Percentiles rank a stretch among this genome's conserved stretches.
Evolutionary conservation across 345 rosid genomes (phyloP).

Genomic region (Iberis pinnata): DNA sequence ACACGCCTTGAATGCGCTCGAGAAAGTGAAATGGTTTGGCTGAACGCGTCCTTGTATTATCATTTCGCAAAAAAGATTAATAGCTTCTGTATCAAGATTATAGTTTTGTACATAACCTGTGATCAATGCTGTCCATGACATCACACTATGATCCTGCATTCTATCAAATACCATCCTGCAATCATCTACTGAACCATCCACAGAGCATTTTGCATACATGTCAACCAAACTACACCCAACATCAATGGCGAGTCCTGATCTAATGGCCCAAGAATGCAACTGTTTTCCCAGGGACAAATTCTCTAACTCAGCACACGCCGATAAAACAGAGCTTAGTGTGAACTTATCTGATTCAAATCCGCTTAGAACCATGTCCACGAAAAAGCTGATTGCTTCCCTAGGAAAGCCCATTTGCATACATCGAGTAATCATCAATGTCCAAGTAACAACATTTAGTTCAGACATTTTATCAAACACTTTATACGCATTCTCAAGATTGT

Average conservation of each 20-base stretch:
- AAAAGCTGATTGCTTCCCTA: slow-evolving; percentile 41
- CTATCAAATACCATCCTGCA: slow-evolving; percentile 57
- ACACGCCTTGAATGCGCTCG: slow-evolving; percentile 64
- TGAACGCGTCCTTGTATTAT: slow-evolving; percentile 33
- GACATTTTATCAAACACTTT: slow-evolving; percentile 59
- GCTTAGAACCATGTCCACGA: slow-evolving; percentile 43
- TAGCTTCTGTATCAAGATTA: slow-evolving; percentile 36
- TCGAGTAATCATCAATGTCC: slow-evolving; percentile 66
- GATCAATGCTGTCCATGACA: slow-evolving; percentile 73
- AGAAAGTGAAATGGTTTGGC: slow-evolving; percentile 66
- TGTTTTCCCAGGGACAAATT: slow-evolving; percentile 39
- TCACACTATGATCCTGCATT: slow-evolving; percentile 52
- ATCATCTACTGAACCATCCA: slow-evolving; percentile 41
- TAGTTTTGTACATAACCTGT: slow-evolving; percentile 42
- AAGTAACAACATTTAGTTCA: slow-evolving; percentile 48
- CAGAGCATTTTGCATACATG: slow-evolving; percentile 61
- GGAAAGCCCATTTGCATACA: slow-evolving; percentile 43
- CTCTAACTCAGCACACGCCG: slow-evolving; percentile 49
- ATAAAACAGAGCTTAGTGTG: slow-evolving; percentile 46
- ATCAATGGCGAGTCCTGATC: slow-evolving; percentile 43
- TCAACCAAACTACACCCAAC: slow-evolving; percentile 68
- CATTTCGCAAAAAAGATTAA: slow-evolving; percentile 49
- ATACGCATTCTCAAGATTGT: slow-evolving; percentile 40
- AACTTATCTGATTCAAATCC: slow-evolving; percentile 50
- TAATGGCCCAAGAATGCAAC: slow-evolving; percentile 52